Percentiles rank a stretch among this genome's conserved stretches.
These are phyloP conservation scores for Tylopilus balloui DNA, from an alignment of 768 basidiomycete species.

Conservation along the genomic window DNA sequence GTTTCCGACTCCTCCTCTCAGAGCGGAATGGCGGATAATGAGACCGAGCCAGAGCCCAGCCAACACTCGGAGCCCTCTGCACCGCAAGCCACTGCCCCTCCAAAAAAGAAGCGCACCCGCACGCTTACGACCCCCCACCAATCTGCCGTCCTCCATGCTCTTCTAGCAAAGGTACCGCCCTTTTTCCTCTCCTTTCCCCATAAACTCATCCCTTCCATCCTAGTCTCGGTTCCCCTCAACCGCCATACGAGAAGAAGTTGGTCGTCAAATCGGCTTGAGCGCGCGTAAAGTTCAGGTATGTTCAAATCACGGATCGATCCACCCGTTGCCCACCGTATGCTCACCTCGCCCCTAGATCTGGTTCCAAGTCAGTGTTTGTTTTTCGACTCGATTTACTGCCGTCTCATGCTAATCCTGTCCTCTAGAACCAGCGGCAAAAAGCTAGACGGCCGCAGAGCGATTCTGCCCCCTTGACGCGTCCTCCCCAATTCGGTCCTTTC, in stretches of 20 bases:
- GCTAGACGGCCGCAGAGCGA: constrained; percentile 71
- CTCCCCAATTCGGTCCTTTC: constrained; percentile 62
- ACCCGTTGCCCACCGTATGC: constrained; percentile 3
- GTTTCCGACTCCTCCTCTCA: constrained; percentile 44
- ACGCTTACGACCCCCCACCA: constrained; percentile 88
- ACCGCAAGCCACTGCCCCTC: constrained; percentile 28
- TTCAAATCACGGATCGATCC: constrained; percentile 14
- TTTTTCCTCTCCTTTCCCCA: not conserved
- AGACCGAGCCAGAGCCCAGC: constrained; percentile 45
- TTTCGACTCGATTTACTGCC: not conserved
- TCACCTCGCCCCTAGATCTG: constrained; percentile 55
- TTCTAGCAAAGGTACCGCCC: constrained; percentile 70
- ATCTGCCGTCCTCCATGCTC: constrained; percentile 79
- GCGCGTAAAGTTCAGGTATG: constrained; percentile 87
- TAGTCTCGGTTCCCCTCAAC: constrained; percentile 90
- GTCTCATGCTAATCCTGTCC: constrained; percentile 2
- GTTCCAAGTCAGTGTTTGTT: constrained; percentile 65
- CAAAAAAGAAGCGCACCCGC: constrained; percentile 69
- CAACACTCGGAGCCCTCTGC: constrained; percentile 38
- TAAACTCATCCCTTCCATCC: not conserved
- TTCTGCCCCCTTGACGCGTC: constrained; percentile 46
- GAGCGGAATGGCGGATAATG: constrained; percentile 56
- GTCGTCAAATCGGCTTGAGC: constrained; percentile 81
- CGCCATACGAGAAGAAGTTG: constrained; percentile 83
- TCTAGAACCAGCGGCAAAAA: constrained; percentile 84